Conservation (phyloP, 768 basidiomycete genomes). For the Amanita pallidorosea region DNA sequence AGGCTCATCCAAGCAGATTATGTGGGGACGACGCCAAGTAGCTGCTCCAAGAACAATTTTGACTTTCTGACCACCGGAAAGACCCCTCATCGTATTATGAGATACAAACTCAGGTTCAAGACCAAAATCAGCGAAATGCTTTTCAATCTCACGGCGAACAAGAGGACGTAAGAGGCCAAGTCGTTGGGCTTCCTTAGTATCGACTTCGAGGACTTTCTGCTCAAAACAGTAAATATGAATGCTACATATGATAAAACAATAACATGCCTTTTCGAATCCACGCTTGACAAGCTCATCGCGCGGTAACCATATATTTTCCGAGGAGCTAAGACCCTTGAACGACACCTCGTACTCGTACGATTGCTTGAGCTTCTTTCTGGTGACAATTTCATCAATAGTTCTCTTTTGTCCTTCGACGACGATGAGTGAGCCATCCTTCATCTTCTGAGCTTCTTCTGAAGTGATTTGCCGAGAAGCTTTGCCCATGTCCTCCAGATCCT, state of each 20-base stretch:
- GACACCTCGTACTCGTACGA: conserved; percentile 98
- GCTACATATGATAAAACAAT: neutral
- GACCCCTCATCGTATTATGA: conserved; percentile 98
- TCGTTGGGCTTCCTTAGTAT: conserved; percentile 95
- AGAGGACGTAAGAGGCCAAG: conserved; percentile 92
- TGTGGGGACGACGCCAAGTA: conserved; percentile 97
- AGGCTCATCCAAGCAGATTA: conserved; percentile 96
- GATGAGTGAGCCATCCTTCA: conserved; percentile 87
- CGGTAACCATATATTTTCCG: conserved; percentile 96
- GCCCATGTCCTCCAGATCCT: conserved; percentile 93
- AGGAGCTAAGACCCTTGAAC: conserved; percentile 89
- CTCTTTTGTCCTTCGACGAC: conserved; percentile 93
- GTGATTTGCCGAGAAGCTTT: conserved; percentile 85
- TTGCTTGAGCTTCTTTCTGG: conserved; percentile 98
- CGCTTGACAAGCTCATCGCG: conserved; percentile 97
- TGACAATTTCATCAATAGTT: conserved; percentile 81
- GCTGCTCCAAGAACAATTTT: conserved; percentile 98
- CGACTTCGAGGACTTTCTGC: conserved; percentile 92
- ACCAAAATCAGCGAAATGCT: conserved; percentile 98
- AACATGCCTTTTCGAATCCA: conserved; percentile 83
- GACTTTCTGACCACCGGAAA: conserved; percentile 98
- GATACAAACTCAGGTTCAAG: conserved; percentile 98
- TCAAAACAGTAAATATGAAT: conserved; percentile 10
- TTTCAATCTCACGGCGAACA: conserved; percentile 97
- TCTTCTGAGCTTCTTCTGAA: conserved; percentile 85